These are phyloP conservation scores for Apiotrichum akiyoshidainum DNA, from an alignment of 1,284 basidiomycete genomes.

Conservation along the genomic window DNA sequence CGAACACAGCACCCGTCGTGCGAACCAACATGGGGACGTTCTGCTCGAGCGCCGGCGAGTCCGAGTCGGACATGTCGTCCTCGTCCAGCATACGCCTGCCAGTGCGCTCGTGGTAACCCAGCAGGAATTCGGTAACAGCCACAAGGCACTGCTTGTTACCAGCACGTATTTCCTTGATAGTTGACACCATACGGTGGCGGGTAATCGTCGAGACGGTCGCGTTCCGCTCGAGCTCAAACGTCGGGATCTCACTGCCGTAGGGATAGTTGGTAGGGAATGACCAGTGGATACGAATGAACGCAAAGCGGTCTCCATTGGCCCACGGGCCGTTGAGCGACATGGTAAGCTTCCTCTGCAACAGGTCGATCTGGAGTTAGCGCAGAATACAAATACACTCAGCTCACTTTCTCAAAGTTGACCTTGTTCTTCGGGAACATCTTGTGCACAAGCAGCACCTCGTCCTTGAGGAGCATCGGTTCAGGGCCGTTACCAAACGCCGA, in stretches of 20 bases:
- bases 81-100: constrained; percentile 43
- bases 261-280: constrained; percentile 84
- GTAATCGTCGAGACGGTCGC: constrained; percentile 72
- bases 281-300: constrained; percentile 76
- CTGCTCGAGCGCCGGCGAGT: constrained; percentile 38
- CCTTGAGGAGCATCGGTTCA: constrained; percentile 63
- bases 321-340: constrained; percentile 85
- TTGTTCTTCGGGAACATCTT: constrained; percentile 66
- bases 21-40: constrained; percentile 43
- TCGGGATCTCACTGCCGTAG: constrained; percentile 63
- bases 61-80: constrained; percentile 38
- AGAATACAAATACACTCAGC: constrained; percentile 9
- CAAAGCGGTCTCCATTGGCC: constrained; percentile 64
- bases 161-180: constrained; percentile 68
- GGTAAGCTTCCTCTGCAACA: constrained; percentile 75
- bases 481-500: not conserved
- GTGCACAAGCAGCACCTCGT: constrained; percentile 78
- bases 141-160: constrained; percentile 73
- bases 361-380: constrained; percentile 60
- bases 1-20: constrained; percentile 59
- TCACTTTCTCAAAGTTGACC: constrained; percentile 79
- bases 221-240: constrained; percentile 76
- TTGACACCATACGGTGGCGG: constrained; percentile 70
- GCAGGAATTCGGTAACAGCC: constrained; percentile 71
- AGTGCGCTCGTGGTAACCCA: constrained; percentile 56